Conservation (phyloP, 1,284 basidiomycete species). For the Austroboletus olivaceoglutinosus region DNA sequence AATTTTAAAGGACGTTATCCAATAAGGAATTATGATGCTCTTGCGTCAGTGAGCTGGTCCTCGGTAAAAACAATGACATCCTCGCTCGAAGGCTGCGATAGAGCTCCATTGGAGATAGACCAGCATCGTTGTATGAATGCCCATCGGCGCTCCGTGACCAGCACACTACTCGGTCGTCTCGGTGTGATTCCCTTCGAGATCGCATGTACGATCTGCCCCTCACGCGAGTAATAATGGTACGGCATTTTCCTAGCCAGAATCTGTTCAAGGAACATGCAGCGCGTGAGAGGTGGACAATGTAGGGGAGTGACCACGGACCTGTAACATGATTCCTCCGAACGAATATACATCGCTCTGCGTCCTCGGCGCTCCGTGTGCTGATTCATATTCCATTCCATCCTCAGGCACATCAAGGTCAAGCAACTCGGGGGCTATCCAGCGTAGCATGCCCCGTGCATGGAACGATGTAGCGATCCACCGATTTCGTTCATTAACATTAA, state of each 20-base stretch:
- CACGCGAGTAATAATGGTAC: conserved; percentile 12
- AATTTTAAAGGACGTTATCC: too few species aligned
- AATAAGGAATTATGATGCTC: not conserved
- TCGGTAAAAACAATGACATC: conserved; percentile 9
- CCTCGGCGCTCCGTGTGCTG: not conserved
- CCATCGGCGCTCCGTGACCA: conserved; percentile 4
- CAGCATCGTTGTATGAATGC: conserved; percentile 7
- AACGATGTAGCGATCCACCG: too few species aligned
- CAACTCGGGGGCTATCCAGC: conserved; percentile 20
- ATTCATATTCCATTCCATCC: conserved; percentile 1
- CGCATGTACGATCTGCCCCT: conserved; percentile 8
- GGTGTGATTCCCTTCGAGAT: conserved; percentile 9
- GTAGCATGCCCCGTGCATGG: conserved; percentile 11
- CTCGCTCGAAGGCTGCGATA: conserved; percentile 6
- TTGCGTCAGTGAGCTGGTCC: not conserved
- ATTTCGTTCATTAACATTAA: too few species aligned
- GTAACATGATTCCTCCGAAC: conserved; percentile 16
- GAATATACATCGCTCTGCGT: conserved; percentile 16
- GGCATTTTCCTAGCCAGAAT: conserved; percentile 14
- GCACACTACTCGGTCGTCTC: conserved; percentile 3
- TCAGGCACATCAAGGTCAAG: conserved; percentile 9
- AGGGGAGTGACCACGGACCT: not conserved
- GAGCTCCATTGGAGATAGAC: conserved; percentile 2
- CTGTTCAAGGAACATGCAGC: not conserved
- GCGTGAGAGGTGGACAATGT: not conserved